phyloP scores from a whole-genome alignment of 305 asterid genomes.

The Fraxinus paxiana region DNA sequence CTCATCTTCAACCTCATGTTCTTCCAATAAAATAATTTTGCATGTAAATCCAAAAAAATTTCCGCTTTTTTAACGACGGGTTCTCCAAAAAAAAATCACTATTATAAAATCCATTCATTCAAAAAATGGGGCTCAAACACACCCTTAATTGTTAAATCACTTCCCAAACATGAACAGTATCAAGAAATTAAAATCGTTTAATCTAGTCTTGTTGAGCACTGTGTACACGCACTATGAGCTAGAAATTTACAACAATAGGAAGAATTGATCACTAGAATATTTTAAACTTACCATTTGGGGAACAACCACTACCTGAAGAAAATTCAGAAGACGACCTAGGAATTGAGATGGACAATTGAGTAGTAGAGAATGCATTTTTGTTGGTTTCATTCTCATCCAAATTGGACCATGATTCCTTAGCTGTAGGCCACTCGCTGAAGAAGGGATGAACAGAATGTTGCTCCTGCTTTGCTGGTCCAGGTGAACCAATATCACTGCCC shows the following conservation, averaged over 20 bases:
- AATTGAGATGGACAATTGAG: slow-evolving; percentile 74
- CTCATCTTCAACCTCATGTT: background rate
- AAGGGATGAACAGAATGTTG: slow-evolving; percentile 64
- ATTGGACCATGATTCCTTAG: slow-evolving; percentile 76
- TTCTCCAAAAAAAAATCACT: background rate
- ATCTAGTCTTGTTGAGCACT: background rate
- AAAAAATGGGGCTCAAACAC: background rate
- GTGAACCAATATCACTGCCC: slow-evolving; percentile 49
- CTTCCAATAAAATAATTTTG: background rate
- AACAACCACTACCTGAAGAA: slow-evolving; percentile 48
- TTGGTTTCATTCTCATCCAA: slow-evolving; percentile 51
- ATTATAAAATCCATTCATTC: background rate
- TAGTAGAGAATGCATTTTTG: slow-evolving; percentile 56
- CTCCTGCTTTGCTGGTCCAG: slow-evolving; percentile 52
- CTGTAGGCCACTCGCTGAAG: slow-evolving; percentile 82
- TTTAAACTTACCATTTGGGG: slow-evolving; percentile 53
- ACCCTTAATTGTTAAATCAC: background rate
- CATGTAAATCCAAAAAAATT: background rate
- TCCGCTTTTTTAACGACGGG: background rate
- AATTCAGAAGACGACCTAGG: slow-evolving; percentile 56
- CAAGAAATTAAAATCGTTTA: background rate
- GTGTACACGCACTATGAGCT: background rate
- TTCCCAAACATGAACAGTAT: background rate
- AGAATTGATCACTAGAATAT: background rate
- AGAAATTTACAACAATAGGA: background rate